Evolutionary conservation across 192 early-diverging fungal genomes (phyloP).

Genomic region (Coemansia sp.): DNA sequence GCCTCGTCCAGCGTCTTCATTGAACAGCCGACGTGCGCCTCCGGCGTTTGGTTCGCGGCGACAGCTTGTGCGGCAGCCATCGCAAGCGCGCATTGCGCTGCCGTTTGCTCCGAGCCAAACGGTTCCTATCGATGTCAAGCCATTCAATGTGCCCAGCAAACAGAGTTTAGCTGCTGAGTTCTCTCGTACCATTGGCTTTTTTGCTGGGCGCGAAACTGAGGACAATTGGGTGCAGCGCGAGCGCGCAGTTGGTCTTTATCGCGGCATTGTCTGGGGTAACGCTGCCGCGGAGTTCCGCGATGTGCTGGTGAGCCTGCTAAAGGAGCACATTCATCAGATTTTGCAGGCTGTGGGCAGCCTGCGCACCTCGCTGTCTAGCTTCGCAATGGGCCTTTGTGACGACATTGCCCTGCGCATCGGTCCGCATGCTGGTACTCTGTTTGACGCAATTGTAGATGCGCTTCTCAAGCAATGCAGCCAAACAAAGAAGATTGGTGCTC

Average conservation of each 20-base stretch:
- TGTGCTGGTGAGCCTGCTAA: constrained; percentile 33
- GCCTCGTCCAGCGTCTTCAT: constrained; percentile 19
- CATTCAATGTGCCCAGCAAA: constrained; percentile 36
- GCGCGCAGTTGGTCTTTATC: constrained; percentile 40
- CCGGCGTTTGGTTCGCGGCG: constrained; percentile 19
- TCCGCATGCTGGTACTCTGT: constrained; percentile 29
- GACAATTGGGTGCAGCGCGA: constrained; percentile 52
- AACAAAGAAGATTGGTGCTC: constrained; percentile 51
- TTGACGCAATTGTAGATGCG: constrained; percentile 36
- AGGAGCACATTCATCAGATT: constrained; percentile 35
- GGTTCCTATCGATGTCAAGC: constrained; percentile 32
- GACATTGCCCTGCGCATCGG: constrained; percentile 47
- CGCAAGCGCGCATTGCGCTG: constrained; percentile 20
- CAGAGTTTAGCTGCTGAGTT: constrained; percentile 36
- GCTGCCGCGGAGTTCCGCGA: constrained; percentile 37
- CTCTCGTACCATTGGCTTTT: constrained; percentile 24
- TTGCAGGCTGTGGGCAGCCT: constrained; percentile 46
- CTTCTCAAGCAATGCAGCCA: constrained; percentile 48
- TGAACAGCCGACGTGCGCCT: constrained; percentile 16
- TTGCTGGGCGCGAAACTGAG: constrained; percentile 48
- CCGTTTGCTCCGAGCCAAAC: constrained; percentile 31
- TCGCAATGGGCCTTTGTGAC: constrained; percentile 44
- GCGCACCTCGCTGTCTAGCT: constrained; percentile 45
- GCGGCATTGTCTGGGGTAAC: constrained; percentile 53
- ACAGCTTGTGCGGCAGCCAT: constrained; percentile 27